Base-by-base conservation (phyloP, 805 yeast genomes). In the Candida ovalis region DNA sequence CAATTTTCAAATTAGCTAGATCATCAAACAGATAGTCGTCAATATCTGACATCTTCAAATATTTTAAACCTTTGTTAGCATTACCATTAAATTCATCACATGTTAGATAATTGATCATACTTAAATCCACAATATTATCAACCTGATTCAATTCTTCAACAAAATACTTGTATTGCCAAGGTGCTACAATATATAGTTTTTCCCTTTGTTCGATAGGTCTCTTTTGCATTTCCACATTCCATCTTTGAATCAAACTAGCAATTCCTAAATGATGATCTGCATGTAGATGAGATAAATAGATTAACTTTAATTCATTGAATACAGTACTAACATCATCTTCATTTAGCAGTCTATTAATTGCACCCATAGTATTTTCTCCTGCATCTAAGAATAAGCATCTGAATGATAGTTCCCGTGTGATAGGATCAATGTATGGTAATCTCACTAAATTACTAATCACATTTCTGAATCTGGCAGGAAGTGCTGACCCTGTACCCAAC, bases 241-340 rank as follows among this genome's bases (percentile, higher is more conserved):
- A 91, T 53, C 80, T 81, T 35, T 74, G 72, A 24, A 94, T 72
- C 3, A 94, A 64, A 4, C 88, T 77, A 8, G 86, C 69, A 4
- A 87, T 73, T 0, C 99, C 99, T 38, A 94, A 69, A 65, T 92
- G 97, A 64, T 94, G 99, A 63, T 94, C 99, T 0, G 98, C 99
- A 67, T 94, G 99, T 57, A 92, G 72, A 71, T 94, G 99, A 56
- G 96, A 86, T 46, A 94, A 70, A 59, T 80, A 87, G 19, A 92
- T 70, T 46, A 88, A 49, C 28, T 76, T 70, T 48, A 91, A 67
- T 57, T 91, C 95, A 37, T 67, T 54, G 52, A 91, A 73, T 2
- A 86, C 39, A 45, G 22, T 40, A 2, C 59, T 57, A 1, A 72
- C 53, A 17, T 75, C 74, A 1, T 69, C 70, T 9, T 72, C 70